Evolutionary conservation across 108 stramenopile genomes (phyloP).

Genomic region (Pseudonitzschia delicatissima): DNA sequence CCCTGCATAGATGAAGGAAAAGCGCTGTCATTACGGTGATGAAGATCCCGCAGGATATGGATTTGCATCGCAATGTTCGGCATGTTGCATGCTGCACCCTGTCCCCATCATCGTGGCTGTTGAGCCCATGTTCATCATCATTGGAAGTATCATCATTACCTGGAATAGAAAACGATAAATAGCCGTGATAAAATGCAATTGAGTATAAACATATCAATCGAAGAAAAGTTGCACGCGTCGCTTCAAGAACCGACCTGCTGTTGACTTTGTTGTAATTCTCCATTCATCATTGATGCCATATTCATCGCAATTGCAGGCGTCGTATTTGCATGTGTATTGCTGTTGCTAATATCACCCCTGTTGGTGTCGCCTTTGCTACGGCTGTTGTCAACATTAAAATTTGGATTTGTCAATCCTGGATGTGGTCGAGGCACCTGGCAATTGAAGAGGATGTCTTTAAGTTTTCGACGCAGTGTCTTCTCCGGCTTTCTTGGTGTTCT

Average conservation of each 20-base stretch:
- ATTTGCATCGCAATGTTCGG: no score
- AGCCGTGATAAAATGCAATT: neutral
- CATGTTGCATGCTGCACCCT: no score
- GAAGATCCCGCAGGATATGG: no score
- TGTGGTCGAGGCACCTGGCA: neutral
- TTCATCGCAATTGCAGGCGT: neutral
- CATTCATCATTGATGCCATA: neutral
- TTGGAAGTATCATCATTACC: constrained; percentile 89
- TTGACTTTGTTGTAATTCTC: neutral
- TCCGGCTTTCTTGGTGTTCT: constrained; percentile 45
- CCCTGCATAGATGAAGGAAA: no score
- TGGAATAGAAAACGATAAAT: neutral
- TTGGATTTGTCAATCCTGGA: neutral
- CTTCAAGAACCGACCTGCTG: neutral
- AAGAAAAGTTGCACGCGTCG: neutral
- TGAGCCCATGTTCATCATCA: constrained; percentile 64
- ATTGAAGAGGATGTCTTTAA: constrained; percentile 22
- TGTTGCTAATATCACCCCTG: neutral
- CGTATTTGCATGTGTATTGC: neutral
- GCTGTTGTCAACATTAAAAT: neutral
- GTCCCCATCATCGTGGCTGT: no score
- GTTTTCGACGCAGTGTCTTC: constrained; percentile 46
- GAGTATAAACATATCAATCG: neutral
- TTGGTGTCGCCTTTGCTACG: neutral
- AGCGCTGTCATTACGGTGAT: no score